These are phyloP conservation scores for Lasiosphaeris hirsuta DNA, from an alignment of 495 filamentous ascomycete species.

Conservation along the genomic window DNA sequence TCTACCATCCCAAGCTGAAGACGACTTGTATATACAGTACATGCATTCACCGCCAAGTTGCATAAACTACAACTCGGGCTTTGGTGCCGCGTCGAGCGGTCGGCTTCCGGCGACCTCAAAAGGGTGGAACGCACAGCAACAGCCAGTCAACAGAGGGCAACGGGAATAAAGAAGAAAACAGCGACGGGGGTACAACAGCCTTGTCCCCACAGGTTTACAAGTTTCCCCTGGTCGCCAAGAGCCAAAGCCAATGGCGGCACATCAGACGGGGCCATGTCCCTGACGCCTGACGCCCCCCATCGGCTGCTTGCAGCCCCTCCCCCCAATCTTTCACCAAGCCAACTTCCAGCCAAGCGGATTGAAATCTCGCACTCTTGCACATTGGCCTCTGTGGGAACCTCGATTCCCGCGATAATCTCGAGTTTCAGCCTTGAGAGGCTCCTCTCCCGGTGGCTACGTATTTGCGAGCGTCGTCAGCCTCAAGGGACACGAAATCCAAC, in stretches of 20 bases:
- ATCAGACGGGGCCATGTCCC: conserved; percentile 8
- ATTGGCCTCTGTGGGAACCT: conserved; percentile 11
- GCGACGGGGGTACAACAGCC: conserved; percentile 11
- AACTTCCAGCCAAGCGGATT: conserved; percentile 2
- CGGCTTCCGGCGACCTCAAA: not conserved
- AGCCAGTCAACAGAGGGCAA: not conserved
- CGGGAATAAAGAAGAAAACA: conserved; percentile 1
- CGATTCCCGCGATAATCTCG: conserved; percentile 5
- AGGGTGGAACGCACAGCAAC: not conserved
- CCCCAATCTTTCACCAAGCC: not conserved
- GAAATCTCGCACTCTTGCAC: not conserved
- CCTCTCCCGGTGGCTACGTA: no score
- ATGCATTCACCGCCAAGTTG: no score
- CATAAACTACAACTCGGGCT: no score
- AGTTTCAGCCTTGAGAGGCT: conserved; percentile 15
- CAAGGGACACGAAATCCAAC: no score
- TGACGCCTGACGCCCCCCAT: conserved; percentile 20
- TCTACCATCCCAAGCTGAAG: no score
- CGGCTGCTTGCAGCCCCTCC: conserved; percentile 2
- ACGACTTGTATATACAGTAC: no score
- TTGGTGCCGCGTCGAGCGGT: no score
- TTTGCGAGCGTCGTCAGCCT: no score
- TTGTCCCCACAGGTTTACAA: conserved; percentile 1
- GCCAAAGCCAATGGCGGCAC: conserved; percentile 23
- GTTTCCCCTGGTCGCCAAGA: conserved; percentile 10